Percentiles rank a stretch among this genome's conserved stretches.
phyloP scores from a whole-genome alignment of 129 eudicot species.

The Flaveria bidentis region DNA sequence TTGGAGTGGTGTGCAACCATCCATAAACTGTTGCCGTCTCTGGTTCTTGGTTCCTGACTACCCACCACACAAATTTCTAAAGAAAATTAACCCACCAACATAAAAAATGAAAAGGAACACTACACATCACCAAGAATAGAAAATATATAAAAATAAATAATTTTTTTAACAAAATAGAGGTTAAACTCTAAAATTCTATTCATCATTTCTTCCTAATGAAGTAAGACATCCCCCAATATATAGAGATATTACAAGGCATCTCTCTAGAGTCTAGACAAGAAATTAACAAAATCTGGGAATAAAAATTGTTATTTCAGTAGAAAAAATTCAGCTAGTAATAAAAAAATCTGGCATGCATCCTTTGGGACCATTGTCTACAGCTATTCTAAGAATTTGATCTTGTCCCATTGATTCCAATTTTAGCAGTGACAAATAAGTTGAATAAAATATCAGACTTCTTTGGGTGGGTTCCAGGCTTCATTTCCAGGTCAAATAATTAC shows the following conservation, averaged over 20 bases:
- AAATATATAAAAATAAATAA: background rate
- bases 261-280: background rate
- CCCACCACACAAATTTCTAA: background rate
- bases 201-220: background rate
- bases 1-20: no score
- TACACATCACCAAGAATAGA: background rate
- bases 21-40: no score
- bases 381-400: background rate
- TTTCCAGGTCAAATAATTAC: background rate
- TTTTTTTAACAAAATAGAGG: background rate
- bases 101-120: background rate
- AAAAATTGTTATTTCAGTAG: background rate
- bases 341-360: background rate
- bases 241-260: background rate
- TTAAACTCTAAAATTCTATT: background rate
- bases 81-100: background rate
- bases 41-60: no score
- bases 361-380: background rate
- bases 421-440: background rate
- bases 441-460: background rate
- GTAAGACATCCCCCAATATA: background rate
- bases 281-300: background rate
- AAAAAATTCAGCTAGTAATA: no score
- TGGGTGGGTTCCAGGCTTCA: background rate
- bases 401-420: background rate